phyloP scores from a whole-genome alignment of 1,139 yeast species.

The Torulaspora pretoriensis region DNA sequence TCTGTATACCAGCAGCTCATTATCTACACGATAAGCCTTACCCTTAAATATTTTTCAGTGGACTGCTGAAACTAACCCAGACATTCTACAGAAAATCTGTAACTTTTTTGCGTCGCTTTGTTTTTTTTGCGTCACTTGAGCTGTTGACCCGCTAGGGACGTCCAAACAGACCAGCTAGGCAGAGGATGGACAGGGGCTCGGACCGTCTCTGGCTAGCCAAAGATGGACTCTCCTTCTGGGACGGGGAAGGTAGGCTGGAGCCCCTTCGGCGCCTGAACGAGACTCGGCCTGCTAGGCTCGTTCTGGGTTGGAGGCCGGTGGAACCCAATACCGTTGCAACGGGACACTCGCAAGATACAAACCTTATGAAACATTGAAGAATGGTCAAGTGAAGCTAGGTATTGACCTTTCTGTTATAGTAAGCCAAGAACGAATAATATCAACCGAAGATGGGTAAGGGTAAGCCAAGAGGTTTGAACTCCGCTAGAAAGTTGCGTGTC shows the following conservation, averaged over 20 bases:
- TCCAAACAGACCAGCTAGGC: not conserved
- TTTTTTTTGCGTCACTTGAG: slow-evolving; percentile 4
- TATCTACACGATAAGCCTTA: not conserved
- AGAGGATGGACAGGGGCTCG: not conserved
- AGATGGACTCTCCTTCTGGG: not conserved
- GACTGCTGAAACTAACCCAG: slow-evolving; percentile 8
- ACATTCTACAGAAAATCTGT: not conserved
- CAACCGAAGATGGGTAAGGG: slow-evolving; percentile 41
- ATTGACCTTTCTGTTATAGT: not conserved
- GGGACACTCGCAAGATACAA: slow-evolving; percentile 1
- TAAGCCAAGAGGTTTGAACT: slow-evolving; percentile 72
- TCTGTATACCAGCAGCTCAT: not conserved
- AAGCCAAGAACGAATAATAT: slow-evolving; percentile 21
- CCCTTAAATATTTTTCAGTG: not conserved
- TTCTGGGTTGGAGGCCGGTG: too few species aligned
- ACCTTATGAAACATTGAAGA: slow-evolving; percentile 6
- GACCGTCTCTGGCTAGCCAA: not conserved
- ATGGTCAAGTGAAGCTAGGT: not conserved
- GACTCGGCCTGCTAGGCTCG: not conserved
- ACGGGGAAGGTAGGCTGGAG: too few species aligned
- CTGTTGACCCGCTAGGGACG: not conserved
- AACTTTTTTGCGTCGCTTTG: slow-evolving; percentile 1
- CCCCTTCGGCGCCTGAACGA: too few species aligned
- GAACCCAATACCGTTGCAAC: not conserved
- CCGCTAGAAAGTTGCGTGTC: slow-evolving; percentile 99